Conservation (phyloP, 306 rosid species). For the Crotalaria pallida region DNA sequence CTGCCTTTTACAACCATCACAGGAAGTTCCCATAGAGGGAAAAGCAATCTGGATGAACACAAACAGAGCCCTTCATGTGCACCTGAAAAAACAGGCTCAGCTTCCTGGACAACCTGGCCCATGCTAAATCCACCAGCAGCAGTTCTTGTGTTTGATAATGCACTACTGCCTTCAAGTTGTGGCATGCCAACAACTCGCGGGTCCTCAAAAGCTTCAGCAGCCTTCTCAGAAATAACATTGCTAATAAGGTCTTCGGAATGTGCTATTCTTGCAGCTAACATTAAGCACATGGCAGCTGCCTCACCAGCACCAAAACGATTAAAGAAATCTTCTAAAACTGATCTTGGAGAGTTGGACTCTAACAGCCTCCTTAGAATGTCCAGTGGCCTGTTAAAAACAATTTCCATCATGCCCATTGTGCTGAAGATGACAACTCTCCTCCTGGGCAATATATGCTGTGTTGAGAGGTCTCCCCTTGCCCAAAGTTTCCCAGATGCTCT, state of each 20-base stretch:
- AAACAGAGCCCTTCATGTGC: constrained; percentile 98
- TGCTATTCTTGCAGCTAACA: constrained; percentile 81
- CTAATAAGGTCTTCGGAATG: constrained; percentile 76
- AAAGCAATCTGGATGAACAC: constrained; percentile 87
- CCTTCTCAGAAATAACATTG: constrained; percentile 79
- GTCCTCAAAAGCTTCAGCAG: constrained; percentile 97
- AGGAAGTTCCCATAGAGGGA: constrained; percentile 98
- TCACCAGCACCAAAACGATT: constrained; percentile 95
- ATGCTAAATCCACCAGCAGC: constrained; percentile 93
- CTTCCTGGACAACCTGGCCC: constrained; percentile 99
- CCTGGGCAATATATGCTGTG: constrained; percentile 92
- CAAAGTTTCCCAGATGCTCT: constrained; percentile 77
- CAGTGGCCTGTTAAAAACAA: constrained; percentile 90
- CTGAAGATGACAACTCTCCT: constrained; percentile 86
- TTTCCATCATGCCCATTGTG: constrained; percentile 98
- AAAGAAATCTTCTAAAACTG: constrained; percentile 91
- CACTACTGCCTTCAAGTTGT: constrained; percentile 79
- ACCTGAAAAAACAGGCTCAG: constrained; percentile 95
- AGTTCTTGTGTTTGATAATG: constrained; percentile 77
- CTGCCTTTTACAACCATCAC: constrained; percentile 63
- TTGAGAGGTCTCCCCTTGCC: constrained; percentile 96
- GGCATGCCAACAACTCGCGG: constrained; percentile 98
- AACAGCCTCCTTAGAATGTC: constrained; percentile 82
- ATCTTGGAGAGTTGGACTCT: constrained; percentile 77
- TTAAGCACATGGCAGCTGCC: constrained; percentile 94